Conservation (phyloP, 1,284 basidiomycete genomes). For the Microbotryum silenes-acaulis region DNA sequence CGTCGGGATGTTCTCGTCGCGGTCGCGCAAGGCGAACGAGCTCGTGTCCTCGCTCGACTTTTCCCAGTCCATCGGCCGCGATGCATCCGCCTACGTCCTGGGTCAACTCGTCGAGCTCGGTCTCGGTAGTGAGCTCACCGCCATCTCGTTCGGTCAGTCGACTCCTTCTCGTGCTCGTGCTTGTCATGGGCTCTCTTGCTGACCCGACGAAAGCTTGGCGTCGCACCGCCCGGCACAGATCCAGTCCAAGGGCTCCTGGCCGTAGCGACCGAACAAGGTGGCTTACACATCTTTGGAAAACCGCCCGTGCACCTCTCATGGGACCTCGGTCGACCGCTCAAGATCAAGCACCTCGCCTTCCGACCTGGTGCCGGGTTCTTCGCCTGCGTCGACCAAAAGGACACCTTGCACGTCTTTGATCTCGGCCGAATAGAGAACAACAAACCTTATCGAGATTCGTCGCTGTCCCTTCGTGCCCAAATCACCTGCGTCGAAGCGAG, state of each 20-base stretch:
- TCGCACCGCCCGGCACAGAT: constrained; percentile 43
- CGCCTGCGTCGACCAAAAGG: constrained; percentile 51
- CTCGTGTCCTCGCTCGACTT: constrained; percentile 9
- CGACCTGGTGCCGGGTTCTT: constrained; percentile 53
- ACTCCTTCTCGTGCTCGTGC: not conserved
- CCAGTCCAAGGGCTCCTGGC: constrained; percentile 66
- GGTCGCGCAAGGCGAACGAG: constrained; percentile 14
- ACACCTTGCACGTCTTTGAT: constrained; percentile 62
- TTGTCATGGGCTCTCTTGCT: not conserved
- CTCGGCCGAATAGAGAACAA: constrained; percentile 46
- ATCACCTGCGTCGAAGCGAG: constrained; percentile 56
- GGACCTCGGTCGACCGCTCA: constrained; percentile 48
- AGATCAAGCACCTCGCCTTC: constrained; percentile 58
- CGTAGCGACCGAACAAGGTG: constrained; percentile 53
- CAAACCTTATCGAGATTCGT: constrained; percentile 50
- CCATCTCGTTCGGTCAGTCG: constrained; percentile 37
- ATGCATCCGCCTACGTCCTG: constrained; percentile 31
- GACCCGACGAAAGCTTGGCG: not conserved
- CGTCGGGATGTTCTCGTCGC: constrained; percentile 21
- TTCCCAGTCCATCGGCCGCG: not conserved
- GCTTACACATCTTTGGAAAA: constrained; percentile 57
- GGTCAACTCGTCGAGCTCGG: constrained; percentile 37
- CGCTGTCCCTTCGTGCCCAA: constrained; percentile 49
- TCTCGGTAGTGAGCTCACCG: constrained; percentile 38
- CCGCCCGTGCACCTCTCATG: constrained; percentile 53